phyloP scores from a whole-genome alignment of 2,329 filamentous ascomycete species.

The Phoma sp. region DNA sequence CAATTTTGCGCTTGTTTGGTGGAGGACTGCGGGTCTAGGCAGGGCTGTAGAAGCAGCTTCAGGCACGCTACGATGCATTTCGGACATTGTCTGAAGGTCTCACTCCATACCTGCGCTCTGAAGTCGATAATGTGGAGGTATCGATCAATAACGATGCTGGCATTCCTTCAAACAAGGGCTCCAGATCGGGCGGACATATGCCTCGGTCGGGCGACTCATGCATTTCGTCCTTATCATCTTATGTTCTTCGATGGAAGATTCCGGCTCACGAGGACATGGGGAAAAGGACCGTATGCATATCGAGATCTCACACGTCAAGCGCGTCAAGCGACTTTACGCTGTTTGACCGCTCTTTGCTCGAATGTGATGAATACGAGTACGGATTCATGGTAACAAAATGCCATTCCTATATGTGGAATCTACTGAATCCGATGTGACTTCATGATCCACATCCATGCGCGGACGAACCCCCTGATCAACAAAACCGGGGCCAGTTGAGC shows the following conservation, averaged over 20 bases:
- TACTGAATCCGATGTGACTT: conserved; percentile 3
- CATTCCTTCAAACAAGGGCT: background rate
- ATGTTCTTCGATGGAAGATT: background rate
- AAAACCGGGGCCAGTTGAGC: conserved; percentile 22
- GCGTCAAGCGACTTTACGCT: background rate
- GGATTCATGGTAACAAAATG: background rate
- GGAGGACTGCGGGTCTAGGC: background rate
- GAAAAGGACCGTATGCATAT: background rate
- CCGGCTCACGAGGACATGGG: background rate
- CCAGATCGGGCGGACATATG: background rate
- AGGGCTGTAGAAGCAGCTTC: background rate
- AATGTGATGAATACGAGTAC: background rate
- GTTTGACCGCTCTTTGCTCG: conserved; percentile 16
- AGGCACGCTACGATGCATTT: background rate
- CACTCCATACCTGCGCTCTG: conserved; percentile 21
- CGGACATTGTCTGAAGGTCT: conserved; percentile 14
- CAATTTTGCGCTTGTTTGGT: background rate
- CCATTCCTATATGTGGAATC: background rate
- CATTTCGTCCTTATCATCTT: background rate
- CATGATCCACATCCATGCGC: conserved; percentile 2
- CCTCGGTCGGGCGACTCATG: background rate
- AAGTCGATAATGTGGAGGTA: conserved; percentile 3
- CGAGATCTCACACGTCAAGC: background rate
- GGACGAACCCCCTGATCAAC: conserved; percentile 18
- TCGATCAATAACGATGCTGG: conserved; percentile 8